Percentiles rank a stretch among this genome's conserved stretches.
Conservation (phyloP, 2,329 filamentous ascomycete species). For the Aspergillus sp. region DNA sequence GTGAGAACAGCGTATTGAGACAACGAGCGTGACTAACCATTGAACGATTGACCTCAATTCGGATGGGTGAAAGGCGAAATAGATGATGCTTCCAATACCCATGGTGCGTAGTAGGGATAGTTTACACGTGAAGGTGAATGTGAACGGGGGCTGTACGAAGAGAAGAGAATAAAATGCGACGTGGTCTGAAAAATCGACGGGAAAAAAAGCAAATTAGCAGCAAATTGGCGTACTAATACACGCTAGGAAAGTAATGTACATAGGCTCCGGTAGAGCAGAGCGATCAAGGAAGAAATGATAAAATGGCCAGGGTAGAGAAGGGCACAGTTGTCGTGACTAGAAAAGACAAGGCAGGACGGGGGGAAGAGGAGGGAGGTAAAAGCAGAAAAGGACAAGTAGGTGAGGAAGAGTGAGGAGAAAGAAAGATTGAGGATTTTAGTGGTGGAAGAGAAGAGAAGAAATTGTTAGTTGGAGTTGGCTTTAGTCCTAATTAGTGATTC, state of each 20-base stretch:
- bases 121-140: constrained; percentile 14
- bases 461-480: not conserved
- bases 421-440: constrained; percentile 6
- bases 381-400: constrained; percentile 4
- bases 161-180: not conserved
- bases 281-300: not conserved
- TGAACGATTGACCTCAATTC: constrained; percentile 82
- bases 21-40: constrained; percentile 62
- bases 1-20: constrained; percentile 7
- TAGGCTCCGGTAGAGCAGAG: constrained; percentile 2
- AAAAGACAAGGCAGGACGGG: not conserved
- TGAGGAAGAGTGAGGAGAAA: constrained; percentile 6
- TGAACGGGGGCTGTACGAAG: constrained; percentile 17
- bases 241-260: constrained; percentile 13
- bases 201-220: constrained; percentile 13
- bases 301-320: not conserved
- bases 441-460: constrained; percentile 7
- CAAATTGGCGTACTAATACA: constrained; percentile 9
- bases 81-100: constrained; percentile 56
- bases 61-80: constrained; percentile 72
- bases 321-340: not conserved
- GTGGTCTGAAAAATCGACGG: not conserved
- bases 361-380: not conserved
- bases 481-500: not conserved
- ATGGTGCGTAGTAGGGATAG: constrained; percentile 28